These are phyloP conservation scores for Tolypocladium inflatum DNA, from an alignment of 2,329 filamentous ascomycete species.

Conservation along the genomic window DNA sequence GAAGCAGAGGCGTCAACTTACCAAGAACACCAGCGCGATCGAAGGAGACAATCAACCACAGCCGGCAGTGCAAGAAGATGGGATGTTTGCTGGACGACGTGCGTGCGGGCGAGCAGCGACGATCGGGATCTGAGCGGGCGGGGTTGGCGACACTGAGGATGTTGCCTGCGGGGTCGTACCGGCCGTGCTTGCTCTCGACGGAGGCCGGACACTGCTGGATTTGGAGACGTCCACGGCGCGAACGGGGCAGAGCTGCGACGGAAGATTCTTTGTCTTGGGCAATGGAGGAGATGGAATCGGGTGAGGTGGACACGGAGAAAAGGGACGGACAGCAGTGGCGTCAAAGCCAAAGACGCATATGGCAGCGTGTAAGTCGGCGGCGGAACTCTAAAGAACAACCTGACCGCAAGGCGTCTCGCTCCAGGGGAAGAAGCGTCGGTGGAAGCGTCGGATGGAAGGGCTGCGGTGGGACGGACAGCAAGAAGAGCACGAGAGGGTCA, in stretches of 20 bases:
- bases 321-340: not conserved
- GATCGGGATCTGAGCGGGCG: not conserved
- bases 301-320: not conserved
- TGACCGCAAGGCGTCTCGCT: not conserved
- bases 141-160: constrained; percentile 1
- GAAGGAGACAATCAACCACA: not conserved
- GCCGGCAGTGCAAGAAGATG: not conserved
- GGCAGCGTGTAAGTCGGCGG: not conserved
- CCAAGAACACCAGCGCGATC: not conserved
- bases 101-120: not conserved
- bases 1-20: constrained; percentile 1
- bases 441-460: not conserved
- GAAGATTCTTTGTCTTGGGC: not conserved
- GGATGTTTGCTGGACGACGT: not conserved
- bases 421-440: not conserved
- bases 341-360: not conserved
- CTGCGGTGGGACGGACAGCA: not conserved
- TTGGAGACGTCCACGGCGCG: not conserved
- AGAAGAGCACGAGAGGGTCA: not conserved
- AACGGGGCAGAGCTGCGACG: not conserved
- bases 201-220: not conserved
- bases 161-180: constrained; percentile 2
- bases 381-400: not conserved
- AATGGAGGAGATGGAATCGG: not conserved
- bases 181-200: not conserved